These are phyloP conservation scores for Besnoitia besnoiti DNA, from an alignment of 169 alveolate genomes.

Conservation along the genomic window DNA sequence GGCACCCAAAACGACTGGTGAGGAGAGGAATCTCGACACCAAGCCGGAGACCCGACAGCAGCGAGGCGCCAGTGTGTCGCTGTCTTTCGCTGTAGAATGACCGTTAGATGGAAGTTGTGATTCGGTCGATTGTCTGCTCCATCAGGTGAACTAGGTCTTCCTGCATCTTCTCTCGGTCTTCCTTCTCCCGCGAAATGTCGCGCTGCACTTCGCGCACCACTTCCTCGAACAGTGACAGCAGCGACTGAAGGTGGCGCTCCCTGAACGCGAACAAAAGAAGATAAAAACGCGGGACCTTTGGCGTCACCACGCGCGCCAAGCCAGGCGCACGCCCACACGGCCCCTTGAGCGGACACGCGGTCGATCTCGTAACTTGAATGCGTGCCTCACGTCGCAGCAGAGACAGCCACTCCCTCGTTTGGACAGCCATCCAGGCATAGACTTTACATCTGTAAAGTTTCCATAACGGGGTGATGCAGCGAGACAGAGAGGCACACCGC, in stretches of 20 bases:
- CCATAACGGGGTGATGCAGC: not conserved
- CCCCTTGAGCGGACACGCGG: too few relatives aligned
- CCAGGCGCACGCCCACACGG: too few relatives aligned
- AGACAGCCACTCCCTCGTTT: not conserved
- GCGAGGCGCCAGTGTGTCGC: too few relatives aligned
- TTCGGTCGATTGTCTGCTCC: conserved; percentile 39
- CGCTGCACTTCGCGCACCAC: conserved; percentile 39
- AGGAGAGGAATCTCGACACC: too few relatives aligned
- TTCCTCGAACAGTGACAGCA: conserved; percentile 23
- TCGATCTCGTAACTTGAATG: too few relatives aligned
- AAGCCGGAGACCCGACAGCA: too few relatives aligned
- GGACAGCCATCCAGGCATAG: not conserved
- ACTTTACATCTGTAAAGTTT: too few relatives aligned
- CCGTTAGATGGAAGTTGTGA: not conserved
- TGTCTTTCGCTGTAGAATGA: too few relatives aligned
- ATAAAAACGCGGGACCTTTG: not conserved
- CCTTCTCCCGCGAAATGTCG: conserved; percentile 1
- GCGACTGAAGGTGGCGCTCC: conserved; percentile 4
- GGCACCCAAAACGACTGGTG: too few relatives aligned
- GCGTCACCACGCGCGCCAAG: too few relatives aligned
- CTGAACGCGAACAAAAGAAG: not conserved
- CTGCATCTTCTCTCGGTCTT: conserved; percentile 5
- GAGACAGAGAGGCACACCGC: not conserved
- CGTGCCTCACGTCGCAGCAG: too few relatives aligned
- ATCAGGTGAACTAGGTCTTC: not conserved